A percentile compares a stretch with the other conserved stretches of the same genome.
Conservation (phyloP, 108 stramenopile genomes). For the Cyclostephanos invisitatus region DNA sequence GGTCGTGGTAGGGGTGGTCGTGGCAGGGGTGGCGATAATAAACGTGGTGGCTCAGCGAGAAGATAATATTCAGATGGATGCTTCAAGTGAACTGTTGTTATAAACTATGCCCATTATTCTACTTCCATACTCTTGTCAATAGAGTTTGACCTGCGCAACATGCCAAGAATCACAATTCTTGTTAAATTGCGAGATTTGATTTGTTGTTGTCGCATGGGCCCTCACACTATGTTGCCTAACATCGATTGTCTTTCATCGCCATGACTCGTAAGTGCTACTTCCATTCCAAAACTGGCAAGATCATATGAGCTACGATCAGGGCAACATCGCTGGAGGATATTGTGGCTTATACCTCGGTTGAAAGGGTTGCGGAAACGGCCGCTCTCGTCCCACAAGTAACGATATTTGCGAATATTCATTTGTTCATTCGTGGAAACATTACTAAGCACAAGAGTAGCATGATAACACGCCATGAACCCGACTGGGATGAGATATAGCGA, state of each 20-base stretch:
- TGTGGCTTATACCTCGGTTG: constrained; percentile 66
- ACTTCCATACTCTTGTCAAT: background rate
- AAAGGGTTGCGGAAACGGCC: constrained; percentile 86
- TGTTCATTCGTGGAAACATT: constrained; percentile 98
- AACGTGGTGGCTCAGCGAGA: background rate
- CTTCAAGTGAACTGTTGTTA: background rate
- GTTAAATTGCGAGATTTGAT: background rate
- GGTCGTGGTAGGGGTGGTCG: constrained; percentile 18
- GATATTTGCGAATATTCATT: constrained; percentile 74
- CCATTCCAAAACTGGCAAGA: constrained; percentile 13
- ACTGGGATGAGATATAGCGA: constrained; percentile 62
- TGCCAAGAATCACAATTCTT: too few species aligned
- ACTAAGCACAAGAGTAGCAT: constrained; percentile 75
- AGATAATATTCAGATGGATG: background rate
- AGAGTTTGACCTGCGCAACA: background rate
- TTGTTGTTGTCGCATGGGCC: background rate
- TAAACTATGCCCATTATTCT: background rate
- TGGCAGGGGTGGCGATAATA: background rate
- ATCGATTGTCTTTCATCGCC: constrained; percentile 22
- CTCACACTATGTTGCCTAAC: constrained; percentile 18
- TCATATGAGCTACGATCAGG: constrained; percentile 43
- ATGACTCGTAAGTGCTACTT: constrained; percentile 2
- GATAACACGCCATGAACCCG: constrained; percentile 74
- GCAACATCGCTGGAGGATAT: constrained; percentile 46
- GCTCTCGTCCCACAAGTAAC: constrained; percentile 71